Percentiles rank a stretch among this genome's conserved stretches.
Evolutionary conservation across 1,139 yeast species (phyloP).

Genomic region (Saccharomyces hybrid): DNA sequence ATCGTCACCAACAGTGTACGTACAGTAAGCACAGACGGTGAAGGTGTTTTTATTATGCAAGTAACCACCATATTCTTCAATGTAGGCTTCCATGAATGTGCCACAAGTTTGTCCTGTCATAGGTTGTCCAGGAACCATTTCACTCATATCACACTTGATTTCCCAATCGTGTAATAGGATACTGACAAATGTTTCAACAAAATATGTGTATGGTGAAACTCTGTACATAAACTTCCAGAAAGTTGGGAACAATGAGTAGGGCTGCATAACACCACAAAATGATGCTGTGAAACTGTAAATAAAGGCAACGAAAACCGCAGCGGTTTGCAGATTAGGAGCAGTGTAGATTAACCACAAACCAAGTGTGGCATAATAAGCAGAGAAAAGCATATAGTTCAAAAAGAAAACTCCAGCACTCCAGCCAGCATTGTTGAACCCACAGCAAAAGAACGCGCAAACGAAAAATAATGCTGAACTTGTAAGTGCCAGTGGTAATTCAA

Average conservation of each 20-base stretch:
- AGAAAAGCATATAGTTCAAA: conserved; percentile 19
- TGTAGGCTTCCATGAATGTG: conserved; percentile 35
- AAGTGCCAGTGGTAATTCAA: conserved; percentile 45
- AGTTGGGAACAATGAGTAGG: conserved; percentile 45
- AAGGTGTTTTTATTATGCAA: conserved; percentile 31
- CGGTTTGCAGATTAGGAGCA: conserved; percentile 52
- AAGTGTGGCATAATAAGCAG: too few relatives aligned
- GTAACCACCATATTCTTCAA: conserved; percentile 33
- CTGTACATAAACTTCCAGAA: conserved; percentile 65
- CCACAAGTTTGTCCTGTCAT: conserved; percentile 50
- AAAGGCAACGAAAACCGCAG: conserved; percentile 46
- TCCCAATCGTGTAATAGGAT: conserved; percentile 44
- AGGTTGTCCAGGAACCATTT: conserved; percentile 44
- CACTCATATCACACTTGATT: conserved; percentile 43
- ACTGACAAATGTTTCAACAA: conserved; percentile 50
- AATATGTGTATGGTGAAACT: conserved; percentile 59
- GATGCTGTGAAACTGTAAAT: conserved; percentile 44
- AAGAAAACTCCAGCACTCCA: conserved; percentile 46
- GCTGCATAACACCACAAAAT: conserved; percentile 55
- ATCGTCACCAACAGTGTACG: conserved; percentile 33
- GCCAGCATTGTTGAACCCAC: conserved; percentile 39
- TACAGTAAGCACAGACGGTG: conserved; percentile 36
- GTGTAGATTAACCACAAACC: conserved; percentile 32
- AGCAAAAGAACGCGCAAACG: conserved; percentile 47
- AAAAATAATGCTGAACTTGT: conserved; percentile 43